These are phyloP conservation scores for Massariosphaeria phaeospora DNA, from an alignment of 495 filamentous ascomycete genomes.

Conservation along the genomic window DNA sequence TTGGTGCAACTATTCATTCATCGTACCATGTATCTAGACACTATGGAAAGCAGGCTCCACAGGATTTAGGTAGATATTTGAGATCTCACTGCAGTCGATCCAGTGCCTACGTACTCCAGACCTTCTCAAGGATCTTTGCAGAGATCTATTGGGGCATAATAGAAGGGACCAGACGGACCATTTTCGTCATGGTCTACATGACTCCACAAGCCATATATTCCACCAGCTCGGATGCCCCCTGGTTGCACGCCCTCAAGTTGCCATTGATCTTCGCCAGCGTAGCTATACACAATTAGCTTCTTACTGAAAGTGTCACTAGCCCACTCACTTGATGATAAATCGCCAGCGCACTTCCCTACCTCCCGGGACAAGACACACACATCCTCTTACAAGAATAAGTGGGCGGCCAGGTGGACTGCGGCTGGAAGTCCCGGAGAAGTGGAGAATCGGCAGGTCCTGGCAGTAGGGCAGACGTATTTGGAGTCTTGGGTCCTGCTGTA, in stretches of 20 bases:
- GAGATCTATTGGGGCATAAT: conserved; percentile 11
- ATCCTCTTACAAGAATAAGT: conserved; percentile 14
- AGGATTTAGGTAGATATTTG: too few species aligned
- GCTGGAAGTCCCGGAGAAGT: conserved; percentile 18
- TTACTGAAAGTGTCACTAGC: too few species aligned
- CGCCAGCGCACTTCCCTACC: conserved; percentile 24
- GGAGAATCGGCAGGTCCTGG: conserved; percentile 23
- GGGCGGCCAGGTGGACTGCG: conserved; percentile 5
- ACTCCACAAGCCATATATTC: conserved; percentile 27
- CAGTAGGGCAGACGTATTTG: conserved; percentile 19
- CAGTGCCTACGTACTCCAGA: background rate
- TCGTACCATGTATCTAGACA: too few species aligned
- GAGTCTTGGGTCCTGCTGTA: conserved; percentile 13
- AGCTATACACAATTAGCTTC: conserved; percentile 1
- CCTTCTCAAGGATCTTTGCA: background rate
- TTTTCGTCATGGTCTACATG: conserved; percentile 31
- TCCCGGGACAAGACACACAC: conserved; percentile 14
- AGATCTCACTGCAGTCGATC: too few species aligned
- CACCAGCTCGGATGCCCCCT: conserved; percentile 21
- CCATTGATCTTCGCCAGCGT: conserved; percentile 28
- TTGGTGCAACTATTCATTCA: too few species aligned
- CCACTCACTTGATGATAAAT: conserved; percentile 23
- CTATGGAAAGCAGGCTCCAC: too few species aligned
- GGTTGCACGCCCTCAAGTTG: conserved; percentile 30
- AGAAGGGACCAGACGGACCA: conserved; percentile 26